phyloP scores from a whole-genome alignment of 2,329 filamentous ascomycete species.

The Elsinoe necatrix region DNA sequence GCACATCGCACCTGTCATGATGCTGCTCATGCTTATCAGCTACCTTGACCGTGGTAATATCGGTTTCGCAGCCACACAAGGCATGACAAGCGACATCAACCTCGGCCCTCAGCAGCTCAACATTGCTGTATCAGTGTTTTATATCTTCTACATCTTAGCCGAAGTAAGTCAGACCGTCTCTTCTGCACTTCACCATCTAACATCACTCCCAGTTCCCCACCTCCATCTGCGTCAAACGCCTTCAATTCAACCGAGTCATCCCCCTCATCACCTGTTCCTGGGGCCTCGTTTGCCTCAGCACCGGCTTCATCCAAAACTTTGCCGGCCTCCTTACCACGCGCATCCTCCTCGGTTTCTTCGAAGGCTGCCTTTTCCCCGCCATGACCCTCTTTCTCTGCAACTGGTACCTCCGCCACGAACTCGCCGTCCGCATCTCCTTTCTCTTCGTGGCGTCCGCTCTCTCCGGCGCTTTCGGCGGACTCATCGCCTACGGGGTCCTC shows the following conservation, averaged over 20 bases:
- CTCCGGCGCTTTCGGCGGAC: slow-evolving; percentile 24
- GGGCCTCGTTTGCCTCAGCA: slow-evolving; percentile 39
- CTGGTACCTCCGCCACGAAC: slow-evolving; percentile 17
- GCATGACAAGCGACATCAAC: slow-evolving; percentile 22
- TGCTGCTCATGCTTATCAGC: slow-evolving; percentile 29
- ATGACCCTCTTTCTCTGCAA: slow-evolving; percentile 15
- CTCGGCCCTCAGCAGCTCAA: slow-evolving; percentile 10
- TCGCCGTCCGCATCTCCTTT: slow-evolving; percentile 17
- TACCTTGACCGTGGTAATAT: slow-evolving; percentile 32
- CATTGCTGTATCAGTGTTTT: slow-evolving; percentile 29
- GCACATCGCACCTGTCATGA: slow-evolving; percentile 31
- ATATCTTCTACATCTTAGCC: slow-evolving; percentile 31
- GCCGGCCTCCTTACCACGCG: slow-evolving; percentile 41
- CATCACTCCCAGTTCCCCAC: slow-evolving; percentile 24
- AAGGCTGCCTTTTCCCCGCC: slow-evolving; percentile 19
- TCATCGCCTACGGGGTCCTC: slow-evolving; percentile 24
- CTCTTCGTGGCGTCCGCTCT: slow-evolving; percentile 18
- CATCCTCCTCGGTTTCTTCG: slow-evolving; percentile 31
- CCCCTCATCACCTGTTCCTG: slow-evolving; percentile 30
- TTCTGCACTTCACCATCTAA: background rate
- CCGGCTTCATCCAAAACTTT: slow-evolving; percentile 41
- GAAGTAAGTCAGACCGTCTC: slow-evolving; percentile 21
- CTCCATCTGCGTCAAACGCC: slow-evolving; percentile 27
- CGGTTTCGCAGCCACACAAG: slow-evolving; percentile 30
- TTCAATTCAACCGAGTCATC: slow-evolving; percentile 34